phyloP scores from a whole-genome alignment of 164 flowering plant genomes.

The Stephania japonica region DNA sequence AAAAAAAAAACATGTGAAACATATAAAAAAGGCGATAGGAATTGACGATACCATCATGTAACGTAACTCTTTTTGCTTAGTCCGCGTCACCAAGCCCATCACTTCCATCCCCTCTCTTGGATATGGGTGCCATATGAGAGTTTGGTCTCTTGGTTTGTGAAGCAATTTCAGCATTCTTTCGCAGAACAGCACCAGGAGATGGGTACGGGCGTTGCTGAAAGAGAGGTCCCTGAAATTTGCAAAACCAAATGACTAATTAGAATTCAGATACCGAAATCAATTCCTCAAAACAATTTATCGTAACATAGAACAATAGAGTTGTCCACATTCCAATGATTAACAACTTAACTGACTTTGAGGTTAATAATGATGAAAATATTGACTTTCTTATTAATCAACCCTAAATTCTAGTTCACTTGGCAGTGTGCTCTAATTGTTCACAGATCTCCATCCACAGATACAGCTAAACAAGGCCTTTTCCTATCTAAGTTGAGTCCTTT shows the following conservation, averaged over 20 bases:
- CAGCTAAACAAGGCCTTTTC: no score
- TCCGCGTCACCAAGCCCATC: slow-evolving; percentile 99
- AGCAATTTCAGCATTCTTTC: slow-evolving; percentile 95
- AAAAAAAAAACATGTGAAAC: not conserved
- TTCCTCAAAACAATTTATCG: no score
- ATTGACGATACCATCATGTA: not conserved
- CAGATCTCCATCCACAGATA: no score
- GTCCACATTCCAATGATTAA: no score
- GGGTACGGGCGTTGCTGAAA: slow-evolving; percentile 99
- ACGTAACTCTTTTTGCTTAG: slow-evolving; percentile 20
- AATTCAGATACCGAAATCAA: not conserved
- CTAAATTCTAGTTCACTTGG: no score
- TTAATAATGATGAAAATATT: no score
- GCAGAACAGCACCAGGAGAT: slow-evolving; percentile 97
- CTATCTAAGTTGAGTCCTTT: no score
- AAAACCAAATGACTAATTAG: not conserved
- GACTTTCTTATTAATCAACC: no score
- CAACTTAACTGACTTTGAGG: no score
- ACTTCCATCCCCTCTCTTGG: slow-evolving; percentile 93
- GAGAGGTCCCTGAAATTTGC: slow-evolving; percentile 82
- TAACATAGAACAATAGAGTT: no score
- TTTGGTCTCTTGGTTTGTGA: slow-evolving; percentile 60
- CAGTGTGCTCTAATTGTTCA: no score
- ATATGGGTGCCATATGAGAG: slow-evolving; percentile 51
- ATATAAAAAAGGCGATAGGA: not conserved